Percentiles rank a stretch among this genome's conserved stretches.
Evolutionary conservation across 1,139 yeast genomes (phyloP).

Genomic region (Yamadazyma kanchanaburiensis): DNA sequence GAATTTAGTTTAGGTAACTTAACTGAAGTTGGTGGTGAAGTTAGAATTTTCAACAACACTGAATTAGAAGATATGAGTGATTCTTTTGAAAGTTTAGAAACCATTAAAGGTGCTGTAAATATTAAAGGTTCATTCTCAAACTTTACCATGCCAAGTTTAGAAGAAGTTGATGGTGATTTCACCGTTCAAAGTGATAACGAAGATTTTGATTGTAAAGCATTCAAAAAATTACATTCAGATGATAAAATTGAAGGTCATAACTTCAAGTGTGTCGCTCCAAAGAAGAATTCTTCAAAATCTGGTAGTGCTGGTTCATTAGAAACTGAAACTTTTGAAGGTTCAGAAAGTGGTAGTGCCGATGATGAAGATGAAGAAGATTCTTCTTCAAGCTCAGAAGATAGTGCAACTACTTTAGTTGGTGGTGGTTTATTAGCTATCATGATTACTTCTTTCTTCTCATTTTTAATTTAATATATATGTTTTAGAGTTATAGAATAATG

Average conservation of each 20-base stretch:
- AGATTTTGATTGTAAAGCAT: conserved; percentile 36
- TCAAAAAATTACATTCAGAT: conserved; percentile 28
- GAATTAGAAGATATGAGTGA: conserved; percentile 31
- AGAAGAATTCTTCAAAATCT: conserved; percentile 16
- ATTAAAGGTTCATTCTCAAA: conserved; percentile 38
- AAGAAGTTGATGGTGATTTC: conserved; percentile 45
- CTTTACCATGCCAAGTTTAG: conserved; percentile 36
- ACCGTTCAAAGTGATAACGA: conserved; percentile 33
- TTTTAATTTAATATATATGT: conserved; percentile 6
- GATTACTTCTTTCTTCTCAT: conserved; percentile 9
- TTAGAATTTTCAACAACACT: conserved; percentile 42
- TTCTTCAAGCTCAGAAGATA: conserved; percentile 9
- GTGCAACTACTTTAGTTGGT: conserved; percentile 10
- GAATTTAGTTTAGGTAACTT: conserved; percentile 27
- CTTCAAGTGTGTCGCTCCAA: conserved; percentile 41
- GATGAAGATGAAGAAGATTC: conserved; percentile 6
- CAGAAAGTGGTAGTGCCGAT: conserved; percentile 9
- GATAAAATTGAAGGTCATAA: conserved; percentile 45
- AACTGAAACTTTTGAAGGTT: conserved; percentile 15
- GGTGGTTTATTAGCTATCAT: conserved; percentile 11
- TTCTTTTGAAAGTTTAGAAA: conserved; percentile 28
- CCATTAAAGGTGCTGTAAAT: conserved; percentile 43
- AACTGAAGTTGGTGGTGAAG: conserved; percentile 40
- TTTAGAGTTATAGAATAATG: background rate
- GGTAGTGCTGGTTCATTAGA: conserved; percentile 14